These are phyloP conservation scores for Chlamydomonas reinhardtii DNA, from an alignment of 163 green algal species.

Conservation along the genomic window DNA sequence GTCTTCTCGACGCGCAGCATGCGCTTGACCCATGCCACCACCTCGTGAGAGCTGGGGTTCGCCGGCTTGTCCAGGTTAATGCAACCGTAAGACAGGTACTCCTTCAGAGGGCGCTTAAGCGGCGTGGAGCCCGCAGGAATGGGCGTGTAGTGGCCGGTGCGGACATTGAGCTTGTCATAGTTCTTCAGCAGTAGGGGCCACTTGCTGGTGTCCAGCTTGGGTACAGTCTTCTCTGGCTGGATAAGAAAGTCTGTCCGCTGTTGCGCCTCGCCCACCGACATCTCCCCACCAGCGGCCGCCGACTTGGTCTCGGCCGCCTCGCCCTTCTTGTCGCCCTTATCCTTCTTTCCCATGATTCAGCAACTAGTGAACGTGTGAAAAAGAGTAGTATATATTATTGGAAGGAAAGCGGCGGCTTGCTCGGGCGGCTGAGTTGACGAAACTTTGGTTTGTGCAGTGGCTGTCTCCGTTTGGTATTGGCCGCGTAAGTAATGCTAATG, in stretches of 20 bases:
- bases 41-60: constrained; percentile 98
- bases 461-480: too few species aligned
- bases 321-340: constrained; percentile 18
- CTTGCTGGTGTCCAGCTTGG: constrained; percentile 90
- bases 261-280: constrained; percentile 52
- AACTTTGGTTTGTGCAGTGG: too few species aligned
- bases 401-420: not conserved
- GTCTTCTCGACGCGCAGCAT: constrained; percentile 99
- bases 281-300: not conserved
- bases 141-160: constrained; percentile 98
- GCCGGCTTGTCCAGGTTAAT: constrained; percentile 99
- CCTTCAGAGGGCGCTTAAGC: constrained; percentile 86
- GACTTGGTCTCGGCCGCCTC: constrained; percentile 38
- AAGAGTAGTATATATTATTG: not conserved
- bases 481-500: too few species aligned
- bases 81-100: constrained; percentile 92
- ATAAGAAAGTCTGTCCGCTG: constrained; percentile 67
- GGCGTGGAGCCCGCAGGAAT: constrained; percentile 95
- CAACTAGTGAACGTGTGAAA: not conserved
- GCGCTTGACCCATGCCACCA: constrained; percentile 97
- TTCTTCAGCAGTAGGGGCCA: constrained; percentile 99
- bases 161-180: constrained; percentile 97
- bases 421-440: too few species aligned
- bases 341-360: constrained; percentile 25
- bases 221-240: constrained; percentile 61